Evolutionary conservation across 371 early-diverging fungal species (phyloP).

Genomic region (Mucor indicus): DNA sequence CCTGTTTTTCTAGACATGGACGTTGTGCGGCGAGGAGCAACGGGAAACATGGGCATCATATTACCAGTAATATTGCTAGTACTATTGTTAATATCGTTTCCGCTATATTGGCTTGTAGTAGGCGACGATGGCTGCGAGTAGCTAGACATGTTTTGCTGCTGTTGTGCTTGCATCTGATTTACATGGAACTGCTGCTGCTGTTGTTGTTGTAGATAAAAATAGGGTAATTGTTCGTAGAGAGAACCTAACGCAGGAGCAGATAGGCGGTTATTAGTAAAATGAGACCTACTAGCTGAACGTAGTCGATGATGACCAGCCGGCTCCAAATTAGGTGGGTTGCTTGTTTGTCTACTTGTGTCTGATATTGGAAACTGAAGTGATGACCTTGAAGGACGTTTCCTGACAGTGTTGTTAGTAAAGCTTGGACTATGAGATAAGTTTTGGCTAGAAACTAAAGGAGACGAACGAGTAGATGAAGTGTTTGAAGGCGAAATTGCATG

Average conservation of each 20-base stretch:
- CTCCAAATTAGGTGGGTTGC: neutral
- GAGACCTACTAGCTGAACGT: slow-evolving; percentile 7
- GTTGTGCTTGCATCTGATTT: slow-evolving; percentile 2
- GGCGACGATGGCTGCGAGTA: slow-evolving; percentile 18
- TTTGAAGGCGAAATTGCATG: slow-evolving; percentile 14
- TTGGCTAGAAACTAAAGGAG: slow-evolving; percentile 10
- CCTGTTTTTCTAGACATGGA: slow-evolving; percentile 16
- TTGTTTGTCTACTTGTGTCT: slow-evolving; percentile 7
- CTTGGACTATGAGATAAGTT: slow-evolving; percentile 18
- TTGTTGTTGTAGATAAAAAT: slow-evolving; percentile 12
- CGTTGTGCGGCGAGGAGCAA: slow-evolving; percentile 8
- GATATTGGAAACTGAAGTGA: slow-evolving; percentile 10
- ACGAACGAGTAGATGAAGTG: slow-evolving; percentile 21
- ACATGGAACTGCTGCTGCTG: slow-evolving; percentile 13
- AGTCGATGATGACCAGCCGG: slow-evolving; percentile 5
- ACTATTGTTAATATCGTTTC: neutral
- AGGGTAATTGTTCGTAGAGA: slow-evolving; percentile 18
- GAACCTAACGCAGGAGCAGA: slow-evolving; percentile 29
- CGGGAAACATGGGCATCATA: neutral
- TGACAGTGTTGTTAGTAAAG: slow-evolving; percentile 4
- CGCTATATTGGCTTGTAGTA: slow-evolving; percentile 2
- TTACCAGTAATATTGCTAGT: neutral
- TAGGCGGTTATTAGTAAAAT: slow-evolving; percentile 23
- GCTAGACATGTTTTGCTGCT: slow-evolving; percentile 3
- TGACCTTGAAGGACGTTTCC: slow-evolving; percentile 15